Evolutionary conservation across 768 basidiomycete genomes (phyloP), one percentile per base, ranked within the genome.

Genomic region (Tulasnella calospora): DNA sequence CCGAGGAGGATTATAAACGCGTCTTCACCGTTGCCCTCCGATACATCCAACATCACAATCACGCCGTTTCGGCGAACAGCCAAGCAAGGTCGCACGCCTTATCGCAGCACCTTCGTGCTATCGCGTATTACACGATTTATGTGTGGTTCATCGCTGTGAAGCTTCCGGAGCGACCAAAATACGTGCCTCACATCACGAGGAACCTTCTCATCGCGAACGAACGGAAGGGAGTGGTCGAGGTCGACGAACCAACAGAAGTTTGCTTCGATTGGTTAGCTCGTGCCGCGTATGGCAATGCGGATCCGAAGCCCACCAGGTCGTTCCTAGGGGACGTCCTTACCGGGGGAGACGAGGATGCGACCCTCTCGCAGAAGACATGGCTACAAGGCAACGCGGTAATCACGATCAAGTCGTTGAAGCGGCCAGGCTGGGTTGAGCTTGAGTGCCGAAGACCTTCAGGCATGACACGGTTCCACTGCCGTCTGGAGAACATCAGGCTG

Each of bases 231-330:
- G 89, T 89, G 75, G 85, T 86, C 1, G 87, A 89, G 55, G 86
- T 96, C 7, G 98, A 99, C 83, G 94, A 94, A 79, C 91, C 92
- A 36, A 94, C 96, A 0, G 95, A 98, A 83, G 97, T 99, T 46
- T 97, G 95, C 84, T 96, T 99, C 82, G 98, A 99, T 83, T 99
- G 96, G 95, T 88, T 99, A 23, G 92, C 95, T 13, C 88, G 98
- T 23, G 98, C 98, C 83, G 92, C 97, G 0, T 98, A 96, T 82
- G 95, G 92, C 19, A 95, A 92, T 82, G 95, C 95, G 21, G 96
- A 98, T 82, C 96, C 97, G 0, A 90, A 93, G 21, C 95, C 97
- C 2, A 90, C 95, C 0, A 88, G 87, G 41, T 94, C 94, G 0
- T 87, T 92, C 73, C 88, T 98, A 76, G 89, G 88, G 80, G 92